Evolutionary conservation across 495 filamentous ascomycete genomes (phyloP), one percentile per base, ranked within the genome.

Genomic region (Umbilicaria muhlenbergii): DNA sequence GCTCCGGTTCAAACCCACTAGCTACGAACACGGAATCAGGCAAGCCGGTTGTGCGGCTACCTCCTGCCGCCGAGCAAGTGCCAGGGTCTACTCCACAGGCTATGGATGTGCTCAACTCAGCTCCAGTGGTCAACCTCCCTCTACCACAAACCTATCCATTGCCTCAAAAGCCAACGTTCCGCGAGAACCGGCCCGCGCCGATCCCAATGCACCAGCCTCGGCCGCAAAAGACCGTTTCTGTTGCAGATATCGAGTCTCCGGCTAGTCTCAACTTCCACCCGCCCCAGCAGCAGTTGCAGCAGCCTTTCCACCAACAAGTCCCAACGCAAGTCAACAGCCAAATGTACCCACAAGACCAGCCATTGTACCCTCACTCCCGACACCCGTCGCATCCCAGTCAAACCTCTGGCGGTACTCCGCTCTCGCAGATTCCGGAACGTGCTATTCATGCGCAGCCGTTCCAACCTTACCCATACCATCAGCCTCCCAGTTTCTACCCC

Each of bases 181-280:
- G 78, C 40, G 88, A 93, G 63, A 88, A 77, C 56, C 78, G 78
- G 44, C 74, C 73, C 37, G 79, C 66, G 37, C 68, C 74, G 17
- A 77, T 95, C 34, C 82, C 86, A 5, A 94, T 96, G 83, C 84
- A 96, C 54, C 91, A 99, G 57, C 91, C 91, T 41, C 81, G 86
- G 36, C 91, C 91, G 3, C 87, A 96, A 60, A 94, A 95, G 66
- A 67, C 87, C 3, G 81, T 99, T 21, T 95, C 91, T 19, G 80
- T 96, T 44, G 85, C 86, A 28, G 87, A 85, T 55, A 95, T 99
- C 49, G 91, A 96, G 58, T 86, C 79, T 17, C 87, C 92, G 2
- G 78, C 72, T 15, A 78, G 69, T 15, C 70, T 81, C 51, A 66
- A 72, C 2, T 78, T 83, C 49, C 76, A 82, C 41, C 74, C 76